These are phyloP conservation scores for Cordyceps cateniannulata DNA, from an alignment of 2,329 filamentous ascomycete species.

Conservation along the genomic window DNA sequence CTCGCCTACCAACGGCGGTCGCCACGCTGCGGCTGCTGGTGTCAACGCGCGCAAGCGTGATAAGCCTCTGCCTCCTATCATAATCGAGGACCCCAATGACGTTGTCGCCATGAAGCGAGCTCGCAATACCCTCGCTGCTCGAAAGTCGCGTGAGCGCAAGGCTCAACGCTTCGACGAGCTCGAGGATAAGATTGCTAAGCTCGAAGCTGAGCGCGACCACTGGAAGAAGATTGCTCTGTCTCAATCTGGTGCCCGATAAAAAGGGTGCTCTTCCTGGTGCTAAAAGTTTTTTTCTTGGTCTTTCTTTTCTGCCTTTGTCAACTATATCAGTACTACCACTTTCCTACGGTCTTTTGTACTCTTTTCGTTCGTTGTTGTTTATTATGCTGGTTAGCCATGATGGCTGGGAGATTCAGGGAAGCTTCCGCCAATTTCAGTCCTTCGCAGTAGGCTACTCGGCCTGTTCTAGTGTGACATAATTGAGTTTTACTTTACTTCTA, in stretches of 20 bases:
- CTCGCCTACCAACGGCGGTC: slow-evolving; percentile 38
- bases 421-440: background rate
- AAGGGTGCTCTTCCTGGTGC: slow-evolving; percentile 13
- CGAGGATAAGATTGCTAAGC: slow-evolving; percentile 64
- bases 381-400: slow-evolving; percentile 7
- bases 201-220: slow-evolving; percentile 60
- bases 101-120: slow-evolving; percentile 84
- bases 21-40: slow-evolving; percentile 64
- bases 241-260: slow-evolving; percentile 29
- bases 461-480: slow-evolving; percentile 10
- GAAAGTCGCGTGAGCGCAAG: slow-evolving; percentile 87
- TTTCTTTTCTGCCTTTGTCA: slow-evolving; percentile 16
- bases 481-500: background rate
- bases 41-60: slow-evolving; percentile 69
- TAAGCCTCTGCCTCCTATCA: slow-evolving; percentile 73
- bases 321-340: background rate
- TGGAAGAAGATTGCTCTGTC: slow-evolving; percentile 54
- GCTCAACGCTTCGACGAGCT: slow-evolving; percentile 68
- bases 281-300: slow-evolving; percentile 20
- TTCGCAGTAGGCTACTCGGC: background rate
- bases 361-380: background rate
- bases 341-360: background rate
- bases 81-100: slow-evolving; percentile 67
- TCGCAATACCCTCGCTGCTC: slow-evolving; percentile 86
- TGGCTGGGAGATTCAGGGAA: slow-evolving; percentile 10